These are phyloP conservation scores for Cochlearia excelsa DNA, from an alignment of 345 rosid genomes.

Conservation along the genomic window DNA sequence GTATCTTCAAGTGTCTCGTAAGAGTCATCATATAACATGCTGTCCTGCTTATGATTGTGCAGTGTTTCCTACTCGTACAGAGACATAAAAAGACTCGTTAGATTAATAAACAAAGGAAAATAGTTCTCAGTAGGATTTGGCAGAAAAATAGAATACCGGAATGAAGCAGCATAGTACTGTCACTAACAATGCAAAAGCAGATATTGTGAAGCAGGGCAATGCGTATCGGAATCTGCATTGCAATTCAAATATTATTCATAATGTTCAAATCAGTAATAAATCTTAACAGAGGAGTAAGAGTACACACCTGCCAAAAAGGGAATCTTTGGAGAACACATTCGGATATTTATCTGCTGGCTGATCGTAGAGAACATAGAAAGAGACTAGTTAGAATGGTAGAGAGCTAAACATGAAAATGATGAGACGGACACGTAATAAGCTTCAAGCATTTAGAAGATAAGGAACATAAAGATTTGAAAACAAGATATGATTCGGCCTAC, in stretches of 20 bases:
- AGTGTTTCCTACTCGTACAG: slow-evolving; percentile 55
- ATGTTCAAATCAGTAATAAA: background rate
- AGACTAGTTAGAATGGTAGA: background rate
- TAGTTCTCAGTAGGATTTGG: slow-evolving; percentile 2
- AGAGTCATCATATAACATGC: slow-evolving; percentile 31
- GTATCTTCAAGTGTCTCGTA: slow-evolving; percentile 57
- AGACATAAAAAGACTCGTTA: slow-evolving; percentile 8
- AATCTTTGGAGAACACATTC: slow-evolving; percentile 55
- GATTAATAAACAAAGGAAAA: slow-evolving; percentile 7
- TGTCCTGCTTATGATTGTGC: slow-evolving; percentile 48
- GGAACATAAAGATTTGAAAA: too few species aligned
- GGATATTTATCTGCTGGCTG: slow-evolving; percentile 92
- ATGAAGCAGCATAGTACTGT: slow-evolving; percentile 58
- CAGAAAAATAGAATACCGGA: slow-evolving; percentile 27
- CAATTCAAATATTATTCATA: background rate
- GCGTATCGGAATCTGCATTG: slow-evolving; percentile 76
- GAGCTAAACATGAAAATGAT: background rate
- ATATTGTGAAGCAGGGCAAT: slow-evolving; percentile 64
- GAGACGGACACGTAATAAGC: background rate
- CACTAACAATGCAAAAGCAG: slow-evolving; percentile 59
- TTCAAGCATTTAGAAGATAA: slow-evolving; percentile 8
- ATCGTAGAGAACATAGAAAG: slow-evolving; percentile 10
- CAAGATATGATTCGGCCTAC: slow-evolving; percentile 34
- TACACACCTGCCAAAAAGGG: slow-evolving; percentile 66
- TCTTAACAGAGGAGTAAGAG: slow-evolving; percentile 9